Base-by-base conservation (phyloP, 495 filamentous ascomycete genomes). In the Aspergillus indologenus region DNA sequence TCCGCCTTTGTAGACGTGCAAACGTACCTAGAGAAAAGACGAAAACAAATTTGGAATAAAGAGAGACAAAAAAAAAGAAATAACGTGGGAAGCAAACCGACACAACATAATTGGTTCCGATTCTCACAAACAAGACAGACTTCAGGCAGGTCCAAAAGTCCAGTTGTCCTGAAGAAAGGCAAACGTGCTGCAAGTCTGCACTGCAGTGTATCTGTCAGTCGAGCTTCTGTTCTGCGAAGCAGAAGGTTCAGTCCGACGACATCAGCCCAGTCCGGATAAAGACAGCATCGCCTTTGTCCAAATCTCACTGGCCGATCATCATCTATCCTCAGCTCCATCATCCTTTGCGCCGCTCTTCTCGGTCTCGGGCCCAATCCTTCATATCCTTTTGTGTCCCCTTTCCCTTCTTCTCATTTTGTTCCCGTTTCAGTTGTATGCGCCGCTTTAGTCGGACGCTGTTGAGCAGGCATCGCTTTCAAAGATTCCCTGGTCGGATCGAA, bases 371-470 rank as follows among this genome's bases (percentile, higher is more conserved):
- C 34, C 34, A 40, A 40, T 15, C 34, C 5, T 40, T 40, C 34
- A 40, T 40, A 40, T 40, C 56, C 48, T 48, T 65, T 9, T 56
- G n/a, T 31, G 52, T 60, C 54, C 51, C 56, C 31, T 55, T 53
- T 23, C 17, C 26, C 54, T 54, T 57, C 51, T 52, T 62, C 59
- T 61, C 51, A 60, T 60, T 50, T 65, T 62, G 60, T 49, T 62
- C 43, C 60, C 54, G 26, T 63, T 59, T 66, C 65, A 59, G 63
- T 68, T 71, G 65, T 64, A 74, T 69, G 71, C 70, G 71, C 72
- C 71, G 72, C 72, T 57, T 61, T 56, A 67, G 72, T 62, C 65
- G 75, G 71, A 75, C 69, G 69, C 69, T 71, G 72, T 29, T 75
- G 71, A 75, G 71, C 74, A 74, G 74, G 71, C 64, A 57, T 55